A percentile compares a stretch with the other conserved stretches of the same genome.
Conservation (phyloP, 1,284 basidiomycete species). For the Pyrrhoderma noxium region DNA sequence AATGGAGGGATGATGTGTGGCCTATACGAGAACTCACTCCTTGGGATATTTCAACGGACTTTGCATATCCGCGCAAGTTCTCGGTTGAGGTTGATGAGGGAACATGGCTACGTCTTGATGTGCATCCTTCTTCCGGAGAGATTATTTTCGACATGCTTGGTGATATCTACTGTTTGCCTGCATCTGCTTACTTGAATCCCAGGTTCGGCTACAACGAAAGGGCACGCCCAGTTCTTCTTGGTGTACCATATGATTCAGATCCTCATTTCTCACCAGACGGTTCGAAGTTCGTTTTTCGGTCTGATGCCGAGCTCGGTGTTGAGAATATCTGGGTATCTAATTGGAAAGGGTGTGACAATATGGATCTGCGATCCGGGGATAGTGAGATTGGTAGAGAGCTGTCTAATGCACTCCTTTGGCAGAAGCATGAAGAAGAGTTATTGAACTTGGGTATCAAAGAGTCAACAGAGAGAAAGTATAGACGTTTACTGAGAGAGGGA, state of each 20-base stretch:
- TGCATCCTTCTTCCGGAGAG: slow-evolving; percentile 58
- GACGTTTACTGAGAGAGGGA: slow-evolving; percentile 52
- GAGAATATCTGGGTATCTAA: slow-evolving; percentile 67
- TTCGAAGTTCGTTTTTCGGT: slow-evolving; percentile 51
- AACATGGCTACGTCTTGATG: slow-evolving; percentile 67
- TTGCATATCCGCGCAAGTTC: slow-evolving; percentile 54
- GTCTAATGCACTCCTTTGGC: slow-evolving; percentile 29
- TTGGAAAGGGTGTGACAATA: slow-evolving; percentile 55
- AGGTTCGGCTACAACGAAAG: slow-evolving; percentile 18
- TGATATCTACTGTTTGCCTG: slow-evolving; percentile 63
- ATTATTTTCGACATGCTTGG: slow-evolving; percentile 70
- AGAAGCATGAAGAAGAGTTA: slow-evolving; percentile 40
- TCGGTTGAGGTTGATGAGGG: slow-evolving; percentile 64
- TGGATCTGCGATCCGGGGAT: slow-evolving; percentile 40
- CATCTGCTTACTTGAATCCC: slow-evolving; percentile 29
- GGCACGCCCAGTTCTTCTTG: slow-evolving; percentile 48
- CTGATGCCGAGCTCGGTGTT: slow-evolving; percentile 62
- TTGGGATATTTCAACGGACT: slow-evolving; percentile 77
- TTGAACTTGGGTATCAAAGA: slow-evolving; percentile 45
- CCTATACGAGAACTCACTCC: slow-evolving; percentile 54
- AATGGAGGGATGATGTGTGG: slow-evolving; percentile 56
- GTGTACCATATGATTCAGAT: slow-evolving; percentile 61
- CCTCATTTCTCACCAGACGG: slow-evolving; percentile 66
- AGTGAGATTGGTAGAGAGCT: slow-evolving; percentile 24
- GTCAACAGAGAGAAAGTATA: slow-evolving; percentile 36